These are phyloP conservation scores for Penicillium vulpinum DNA, from an alignment of 2,329 filamentous ascomycete species.

Conservation along the genomic window DNA sequence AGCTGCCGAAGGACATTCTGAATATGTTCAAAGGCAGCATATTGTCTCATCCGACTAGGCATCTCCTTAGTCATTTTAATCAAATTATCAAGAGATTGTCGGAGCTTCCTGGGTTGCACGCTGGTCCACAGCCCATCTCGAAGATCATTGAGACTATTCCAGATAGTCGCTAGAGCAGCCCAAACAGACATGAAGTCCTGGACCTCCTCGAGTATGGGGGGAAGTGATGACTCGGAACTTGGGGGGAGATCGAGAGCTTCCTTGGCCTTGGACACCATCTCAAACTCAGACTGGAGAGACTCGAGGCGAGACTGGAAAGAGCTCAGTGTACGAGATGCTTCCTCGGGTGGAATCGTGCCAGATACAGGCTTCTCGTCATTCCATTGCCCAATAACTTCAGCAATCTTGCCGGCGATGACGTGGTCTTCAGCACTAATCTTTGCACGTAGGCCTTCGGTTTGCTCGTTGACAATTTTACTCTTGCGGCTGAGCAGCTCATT, in stretches of 20 bases:
- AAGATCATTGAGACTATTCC: constrained; percentile 92
- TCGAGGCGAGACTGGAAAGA: constrained; percentile 84
- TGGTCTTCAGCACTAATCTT: constrained; percentile 95
- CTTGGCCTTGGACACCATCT: constrained; percentile 95
- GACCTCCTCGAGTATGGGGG: constrained; percentile 88
- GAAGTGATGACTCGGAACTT: constrained; percentile 75
- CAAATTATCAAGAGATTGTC: constrained; percentile 82
- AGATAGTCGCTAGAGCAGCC: constrained; percentile 92
- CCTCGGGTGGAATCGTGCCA: constrained; percentile 84
- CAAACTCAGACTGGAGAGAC: constrained; percentile 79
- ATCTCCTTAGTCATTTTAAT: constrained; percentile 99
- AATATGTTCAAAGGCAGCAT: constrained; percentile 98
- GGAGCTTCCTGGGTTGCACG: constrained; percentile 89
- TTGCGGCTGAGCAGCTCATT: constrained; percentile 91
- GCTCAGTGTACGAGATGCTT: constrained; percentile 78
- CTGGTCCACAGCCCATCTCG: constrained; percentile 92
- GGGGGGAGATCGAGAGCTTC: constrained; percentile 90
- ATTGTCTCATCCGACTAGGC: constrained; percentile 98
- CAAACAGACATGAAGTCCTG: constrained; percentile 99
- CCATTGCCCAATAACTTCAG: constrained; percentile 83
- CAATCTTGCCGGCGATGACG: constrained; percentile 83
- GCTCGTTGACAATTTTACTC: constrained; percentile 92
- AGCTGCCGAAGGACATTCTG: constrained; percentile 85
- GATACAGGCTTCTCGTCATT: constrained; percentile 96
- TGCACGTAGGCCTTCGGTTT: constrained; percentile 88